Conservation (phyloP, 2,329 filamentous ascomycete species). For the Aspergillus floridensis region DNA sequence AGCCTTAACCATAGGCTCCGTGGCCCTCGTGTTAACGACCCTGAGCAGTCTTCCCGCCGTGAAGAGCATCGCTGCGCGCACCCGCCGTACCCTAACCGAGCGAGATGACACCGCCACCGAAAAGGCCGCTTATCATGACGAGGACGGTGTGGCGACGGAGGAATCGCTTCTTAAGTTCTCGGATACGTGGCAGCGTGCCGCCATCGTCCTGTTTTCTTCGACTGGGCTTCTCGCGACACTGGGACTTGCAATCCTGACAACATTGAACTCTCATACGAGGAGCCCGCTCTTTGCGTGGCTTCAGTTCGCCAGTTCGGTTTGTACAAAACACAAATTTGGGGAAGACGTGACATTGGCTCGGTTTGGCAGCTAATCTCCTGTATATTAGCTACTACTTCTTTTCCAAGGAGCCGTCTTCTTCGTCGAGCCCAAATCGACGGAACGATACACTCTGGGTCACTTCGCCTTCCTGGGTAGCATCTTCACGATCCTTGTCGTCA, state of each 20-base stretch:
- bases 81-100: neutral
- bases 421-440: conserved; percentile 33
- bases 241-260: conserved; percentile 54
- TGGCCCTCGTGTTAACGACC: neutral
- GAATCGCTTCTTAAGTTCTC: conserved; percentile 64
- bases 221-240: conserved; percentile 57
- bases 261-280: conserved; percentile 28
- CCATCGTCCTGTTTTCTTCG: conserved; percentile 55
- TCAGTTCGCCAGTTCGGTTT: conserved; percentile 61
- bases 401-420: conserved; percentile 36
- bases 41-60: neutral
- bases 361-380: neutral
- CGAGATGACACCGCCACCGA: neutral
- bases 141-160: conserved; percentile 66
- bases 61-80: neutral
- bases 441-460: conserved; percentile 31
- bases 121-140: conserved; percentile 57
- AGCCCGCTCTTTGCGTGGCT: conserved; percentile 59
- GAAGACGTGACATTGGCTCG: neutral
- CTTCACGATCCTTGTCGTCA: conserved; percentile 22
- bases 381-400: conserved; percentile 27
- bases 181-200: conserved; percentile 55
- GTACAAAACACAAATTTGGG: conserved; percentile 24
- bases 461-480: conserved; percentile 32
- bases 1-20: neutral